phyloP scores from a whole-genome alignment of 495 filamentous ascomycete genomes.

The Recurvomyces mirabilis region DNA sequence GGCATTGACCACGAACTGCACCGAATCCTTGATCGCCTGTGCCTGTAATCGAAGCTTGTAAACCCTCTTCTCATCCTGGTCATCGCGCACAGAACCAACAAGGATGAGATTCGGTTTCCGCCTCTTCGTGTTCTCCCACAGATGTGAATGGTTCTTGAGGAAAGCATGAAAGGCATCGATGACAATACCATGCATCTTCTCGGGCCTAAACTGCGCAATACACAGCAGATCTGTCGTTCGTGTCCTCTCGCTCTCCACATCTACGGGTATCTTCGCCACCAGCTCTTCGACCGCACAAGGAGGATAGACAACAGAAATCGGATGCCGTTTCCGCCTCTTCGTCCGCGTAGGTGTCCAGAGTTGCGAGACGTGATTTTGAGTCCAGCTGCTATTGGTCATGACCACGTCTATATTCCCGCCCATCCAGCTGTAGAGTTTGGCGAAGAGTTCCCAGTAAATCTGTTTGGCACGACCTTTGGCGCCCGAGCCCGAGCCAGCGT shows the following conservation, averaged over 20 bases:
- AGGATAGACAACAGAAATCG: constrained; percentile 68
- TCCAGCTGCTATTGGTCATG: constrained; percentile 96
- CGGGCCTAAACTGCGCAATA: constrained; percentile 93
- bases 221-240: constrained; percentile 68
- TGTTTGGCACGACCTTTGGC: constrained; percentile 55
- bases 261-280: constrained; percentile 56
- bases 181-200: constrained; percentile 87
- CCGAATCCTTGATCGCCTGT: constrained; percentile 74
- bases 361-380: constrained; percentile 64
- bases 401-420: constrained; percentile 77
- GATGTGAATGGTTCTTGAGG: constrained; percentile 33
- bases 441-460: constrained; percentile 79
- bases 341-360: constrained; percentile 60
- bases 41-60: constrained; percentile 82
- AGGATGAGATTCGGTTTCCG: constrained; percentile 70
- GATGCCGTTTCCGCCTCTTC: constrained; percentile 31
- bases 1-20: constrained; percentile 80
- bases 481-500: constrained; percentile 69
- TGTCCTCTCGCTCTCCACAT: constrained; percentile 48
- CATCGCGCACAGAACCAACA: constrained; percentile 76
- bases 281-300: constrained; percentile 83
- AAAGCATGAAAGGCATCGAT: constrained; percentile 73
- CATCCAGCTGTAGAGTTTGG: constrained; percentile 64
- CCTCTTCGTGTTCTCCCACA: constrained; percentile 11
- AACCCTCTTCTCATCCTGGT: constrained; percentile 72